phyloP scores from a whole-genome alignment of 768 basidiomycete genomes.

The Mycena belliarum region DNA sequence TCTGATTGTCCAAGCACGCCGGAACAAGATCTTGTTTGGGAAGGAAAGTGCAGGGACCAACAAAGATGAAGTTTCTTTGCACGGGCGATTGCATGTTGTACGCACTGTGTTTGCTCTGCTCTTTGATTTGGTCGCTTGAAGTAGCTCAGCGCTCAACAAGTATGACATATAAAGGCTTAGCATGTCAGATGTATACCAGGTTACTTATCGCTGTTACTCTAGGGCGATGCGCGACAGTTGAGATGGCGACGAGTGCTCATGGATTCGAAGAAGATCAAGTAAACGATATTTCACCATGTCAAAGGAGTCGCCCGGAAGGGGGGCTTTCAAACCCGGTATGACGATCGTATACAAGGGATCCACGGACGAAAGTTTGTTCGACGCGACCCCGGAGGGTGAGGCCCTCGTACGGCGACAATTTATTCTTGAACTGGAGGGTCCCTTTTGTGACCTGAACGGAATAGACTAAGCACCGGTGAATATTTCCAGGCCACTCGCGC shows the following conservation, averaged over 20 bases:
- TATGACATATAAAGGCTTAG: too few relatives aligned
- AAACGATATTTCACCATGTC: background rate
- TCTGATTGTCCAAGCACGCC: too few relatives aligned
- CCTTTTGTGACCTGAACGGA: conserved; percentile 67
- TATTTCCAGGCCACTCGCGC: conserved; percentile 34
- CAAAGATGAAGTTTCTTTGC: too few relatives aligned
- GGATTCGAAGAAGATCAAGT: too few relatives aligned
- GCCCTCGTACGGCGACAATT: conserved; percentile 88
- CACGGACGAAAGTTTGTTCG: conserved; percentile 78
- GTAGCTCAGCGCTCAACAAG: too few relatives aligned
- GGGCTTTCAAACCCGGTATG: conserved; percentile 15
- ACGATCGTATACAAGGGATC: conserved; percentile 61
- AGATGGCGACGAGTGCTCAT: background rate
- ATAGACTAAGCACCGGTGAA: background rate
- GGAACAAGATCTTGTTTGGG: too few relatives aligned
- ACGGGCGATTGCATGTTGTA: too few relatives aligned
- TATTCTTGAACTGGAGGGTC: conserved; percentile 87
- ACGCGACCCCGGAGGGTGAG: conserved; percentile 70
- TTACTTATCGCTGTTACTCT: too few relatives aligned
- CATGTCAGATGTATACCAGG: too few relatives aligned
- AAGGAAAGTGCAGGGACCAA: too few relatives aligned
- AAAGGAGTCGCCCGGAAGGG: conserved; percentile 15
- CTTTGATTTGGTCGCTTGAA: too few relatives aligned
- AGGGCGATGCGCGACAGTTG: background rate
- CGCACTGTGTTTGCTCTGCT: too few relatives aligned